Evolutionary conservation across 1,139 yeast species (phyloP).

Genomic region (Blastobotrys apis): DNA sequence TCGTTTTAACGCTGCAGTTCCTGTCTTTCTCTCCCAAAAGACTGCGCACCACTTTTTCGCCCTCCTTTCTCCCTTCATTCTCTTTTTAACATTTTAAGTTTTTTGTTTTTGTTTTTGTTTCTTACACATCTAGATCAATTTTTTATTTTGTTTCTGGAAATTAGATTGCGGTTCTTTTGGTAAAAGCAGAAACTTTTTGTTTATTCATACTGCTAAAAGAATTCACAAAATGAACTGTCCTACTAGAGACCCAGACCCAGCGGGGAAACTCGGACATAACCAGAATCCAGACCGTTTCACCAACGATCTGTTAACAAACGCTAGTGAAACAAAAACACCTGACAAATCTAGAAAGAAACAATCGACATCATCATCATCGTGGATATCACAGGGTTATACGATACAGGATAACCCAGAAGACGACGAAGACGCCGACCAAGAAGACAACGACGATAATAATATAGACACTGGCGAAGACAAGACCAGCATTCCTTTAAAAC

Average conservation of each 20-base stretch:
- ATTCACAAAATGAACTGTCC: slow-evolving; percentile 30
- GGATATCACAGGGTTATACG: neutral
- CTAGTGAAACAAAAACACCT: slow-evolving; percentile 12
- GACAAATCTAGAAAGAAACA: neutral
- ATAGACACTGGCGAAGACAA: neutral
- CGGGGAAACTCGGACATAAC: slow-evolving; percentile 24
- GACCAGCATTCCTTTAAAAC: slow-evolving; percentile 1
- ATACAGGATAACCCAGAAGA: slow-evolving; percentile 7
- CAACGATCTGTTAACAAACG: slow-evolving; percentile 23
- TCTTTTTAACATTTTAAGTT: too few relatives aligned
- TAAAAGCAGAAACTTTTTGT: too few relatives aligned
- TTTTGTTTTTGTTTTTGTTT: too few relatives aligned
- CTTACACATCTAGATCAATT: too few relatives aligned
- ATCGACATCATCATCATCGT: neutral
- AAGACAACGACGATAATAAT: slow-evolving; percentile 5
- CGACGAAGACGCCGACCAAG: slow-evolving; percentile 1
- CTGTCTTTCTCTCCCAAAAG: too few relatives aligned
- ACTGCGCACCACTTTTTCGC: too few relatives aligned
- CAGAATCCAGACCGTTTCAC: slow-evolving; percentile 25
- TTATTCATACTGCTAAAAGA: too few relatives aligned
- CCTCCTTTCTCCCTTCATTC: too few relatives aligned
- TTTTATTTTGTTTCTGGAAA: too few relatives aligned
- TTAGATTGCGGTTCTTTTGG: too few relatives aligned
- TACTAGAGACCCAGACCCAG: slow-evolving; percentile 30
- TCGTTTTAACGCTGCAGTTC: too few relatives aligned